phyloP scores from a whole-genome alignment of 2,329 filamentous ascomycete genomes.

The Phyllosticta citriasiana region DNA sequence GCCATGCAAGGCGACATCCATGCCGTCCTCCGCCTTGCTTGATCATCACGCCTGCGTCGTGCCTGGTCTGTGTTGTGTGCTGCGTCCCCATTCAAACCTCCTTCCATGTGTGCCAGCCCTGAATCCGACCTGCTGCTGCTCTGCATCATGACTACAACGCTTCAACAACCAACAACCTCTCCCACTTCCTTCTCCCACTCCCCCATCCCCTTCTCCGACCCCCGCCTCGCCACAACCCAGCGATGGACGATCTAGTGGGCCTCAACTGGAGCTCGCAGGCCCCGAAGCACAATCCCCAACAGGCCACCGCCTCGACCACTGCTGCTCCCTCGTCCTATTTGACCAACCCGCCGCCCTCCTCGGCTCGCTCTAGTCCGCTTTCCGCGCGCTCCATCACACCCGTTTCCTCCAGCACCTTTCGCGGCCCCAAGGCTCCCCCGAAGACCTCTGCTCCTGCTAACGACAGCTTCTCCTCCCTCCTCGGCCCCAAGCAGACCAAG shows the following conservation, averaged over 20 bases:
- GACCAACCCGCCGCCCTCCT: conserved; percentile 25
- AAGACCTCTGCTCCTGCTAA: conserved; percentile 43
- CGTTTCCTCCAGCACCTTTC: conserved; percentile 16
- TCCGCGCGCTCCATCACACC: conserved; percentile 30
- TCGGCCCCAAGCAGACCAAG: conserved; percentile 54
- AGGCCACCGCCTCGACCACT: conserved; percentile 18
- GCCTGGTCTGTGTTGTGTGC: background rate
- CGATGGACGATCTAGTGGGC: conserved; percentile 41
- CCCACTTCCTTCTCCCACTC: background rate
- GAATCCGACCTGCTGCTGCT: background rate
- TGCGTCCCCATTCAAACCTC: background rate
- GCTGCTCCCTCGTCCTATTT: conserved; percentile 16
- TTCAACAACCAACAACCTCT: background rate
- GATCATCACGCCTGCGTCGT: too few relatives aligned
- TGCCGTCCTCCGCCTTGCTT: too few relatives aligned
- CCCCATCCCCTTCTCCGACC: background rate
- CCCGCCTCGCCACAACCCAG: background rate
- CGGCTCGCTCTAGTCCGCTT: conserved; percentile 29
- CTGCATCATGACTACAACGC: background rate
- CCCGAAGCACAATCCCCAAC: conserved; percentile 20
- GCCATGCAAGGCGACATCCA: too few relatives aligned
- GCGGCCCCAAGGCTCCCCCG: conserved; percentile 36
- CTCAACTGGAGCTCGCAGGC: conserved; percentile 35
- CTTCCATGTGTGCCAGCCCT: background rate
- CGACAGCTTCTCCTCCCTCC: conserved; percentile 71